Evolutionary conservation across 371 early-diverging fungal species (phyloP).

Genomic region (Dichotomocladium elegans): DNA sequence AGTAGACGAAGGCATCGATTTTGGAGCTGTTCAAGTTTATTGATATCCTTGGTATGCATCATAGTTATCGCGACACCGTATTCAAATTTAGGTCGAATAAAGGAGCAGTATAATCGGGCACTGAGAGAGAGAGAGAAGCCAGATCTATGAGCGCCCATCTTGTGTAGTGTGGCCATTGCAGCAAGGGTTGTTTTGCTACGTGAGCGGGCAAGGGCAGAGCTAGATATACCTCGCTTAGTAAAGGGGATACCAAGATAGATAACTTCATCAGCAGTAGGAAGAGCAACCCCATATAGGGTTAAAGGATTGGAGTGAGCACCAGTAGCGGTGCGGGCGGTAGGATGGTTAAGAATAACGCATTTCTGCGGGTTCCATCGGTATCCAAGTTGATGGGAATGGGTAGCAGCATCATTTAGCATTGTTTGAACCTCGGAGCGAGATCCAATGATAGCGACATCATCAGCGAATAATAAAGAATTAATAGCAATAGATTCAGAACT

Average conservation of each 20-base stretch:
- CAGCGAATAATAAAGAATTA: conserved; percentile 20
- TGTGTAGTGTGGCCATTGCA: not conserved
- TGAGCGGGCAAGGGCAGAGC: too few species aligned
- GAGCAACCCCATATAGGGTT: not conserved
- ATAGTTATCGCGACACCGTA: conserved; percentile 2
- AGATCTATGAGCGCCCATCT: not conserved
- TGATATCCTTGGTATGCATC: not conserved
- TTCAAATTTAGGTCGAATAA: conserved; percentile 2
- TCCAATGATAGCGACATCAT: conserved; percentile 29
- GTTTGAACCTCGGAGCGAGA: not conserved
- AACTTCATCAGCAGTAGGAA: not conserved
- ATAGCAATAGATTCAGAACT: too few species aligned
- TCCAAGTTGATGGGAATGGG: conserved; percentile 6
- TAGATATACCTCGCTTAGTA: too few species aligned
- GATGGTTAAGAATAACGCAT: not conserved
- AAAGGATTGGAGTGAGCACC: too few species aligned
- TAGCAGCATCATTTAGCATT: not conserved
- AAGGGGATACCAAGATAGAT: not conserved
- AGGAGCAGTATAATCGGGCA: not conserved
- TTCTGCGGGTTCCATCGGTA: not conserved
- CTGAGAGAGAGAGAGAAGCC: conserved; percentile 6
- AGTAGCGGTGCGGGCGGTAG: too few species aligned
- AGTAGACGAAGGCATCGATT: conserved; percentile 10
- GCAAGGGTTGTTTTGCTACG: too few species aligned
- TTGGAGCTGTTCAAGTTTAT: not conserved